Evolutionary conservation across 108 stramenopile species (phyloP).

Genomic region (Cylindrotheca fusiformis): DNA sequence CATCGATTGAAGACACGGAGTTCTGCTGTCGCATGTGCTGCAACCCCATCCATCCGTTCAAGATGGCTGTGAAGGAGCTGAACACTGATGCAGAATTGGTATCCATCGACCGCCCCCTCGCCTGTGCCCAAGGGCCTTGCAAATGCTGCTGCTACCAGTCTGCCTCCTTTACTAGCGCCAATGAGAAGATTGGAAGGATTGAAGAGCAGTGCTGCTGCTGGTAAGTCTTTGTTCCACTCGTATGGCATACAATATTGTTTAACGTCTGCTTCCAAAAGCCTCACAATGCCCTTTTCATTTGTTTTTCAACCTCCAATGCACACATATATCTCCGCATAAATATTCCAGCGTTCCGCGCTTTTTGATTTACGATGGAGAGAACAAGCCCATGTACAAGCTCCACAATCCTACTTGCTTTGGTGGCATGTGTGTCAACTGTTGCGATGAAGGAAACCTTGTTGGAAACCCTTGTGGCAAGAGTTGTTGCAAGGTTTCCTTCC

Average conservation of each 20-base stretch:
- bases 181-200: constrained; percentile 34
- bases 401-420: constrained; percentile 61
- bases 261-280: neutral
- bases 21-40: constrained; percentile 54
- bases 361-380: constrained; percentile 33
- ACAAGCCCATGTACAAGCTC: constrained; percentile 44
- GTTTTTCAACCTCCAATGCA: neutral
- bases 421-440: constrained; percentile 64
- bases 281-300: neutral
- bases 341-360: constrained; percentile 39
- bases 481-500: constrained; percentile 65
- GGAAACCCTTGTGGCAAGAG: constrained; percentile 65
- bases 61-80: constrained; percentile 37
- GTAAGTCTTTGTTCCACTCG: no score
- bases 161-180: constrained; percentile 32
- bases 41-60: constrained; percentile 35
- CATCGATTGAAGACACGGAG: constrained; percentile 47
- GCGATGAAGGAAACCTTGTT: constrained; percentile 71
- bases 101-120: constrained; percentile 45
- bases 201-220: constrained; percentile 55
- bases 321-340: neutral
- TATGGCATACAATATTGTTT: neutral
- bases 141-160: constrained; percentile 72
- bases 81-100: constrained; percentile 43
- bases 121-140: constrained; percentile 33